A percentile compares a stretch with the other conserved stretches of the same genome.
Conservation (phyloP, 2,329 filamentous ascomycete species). For the Venturia effusa region DNA sequence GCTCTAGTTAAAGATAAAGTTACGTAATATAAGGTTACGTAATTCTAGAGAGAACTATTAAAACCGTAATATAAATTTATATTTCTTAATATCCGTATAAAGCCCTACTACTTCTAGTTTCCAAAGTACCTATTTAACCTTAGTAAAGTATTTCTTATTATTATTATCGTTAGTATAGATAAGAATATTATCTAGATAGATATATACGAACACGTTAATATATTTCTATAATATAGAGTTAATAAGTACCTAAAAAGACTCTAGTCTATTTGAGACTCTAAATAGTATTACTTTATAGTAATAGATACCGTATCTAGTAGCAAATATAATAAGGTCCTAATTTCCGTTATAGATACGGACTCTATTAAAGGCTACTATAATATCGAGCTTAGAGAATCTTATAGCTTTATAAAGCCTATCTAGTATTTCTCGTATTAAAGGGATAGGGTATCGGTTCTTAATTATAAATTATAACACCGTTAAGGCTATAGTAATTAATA, state of each 20-base stretch:
- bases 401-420: slow-evolving; percentile 3
- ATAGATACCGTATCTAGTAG: slow-evolving; percentile 21
- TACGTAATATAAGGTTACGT: too few species aligned
- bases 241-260: slow-evolving; percentile 16
- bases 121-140: slow-evolving; percentile 1
- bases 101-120: slow-evolving; percentile 9
- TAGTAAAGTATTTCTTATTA: slow-evolving; percentile 4
- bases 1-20: too few species aligned
- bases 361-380: slow-evolving; percentile 20
- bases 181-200: slow-evolving; percentile 18
- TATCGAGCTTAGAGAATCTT: neutral
- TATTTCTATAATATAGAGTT: slow-evolving; percentile 16
- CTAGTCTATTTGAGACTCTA: slow-evolving; percentile 14
- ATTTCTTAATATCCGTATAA: slow-evolving; percentile 17
- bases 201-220: slow-evolving; percentile 16
- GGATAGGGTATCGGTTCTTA: slow-evolving; percentile 9
- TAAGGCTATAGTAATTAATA: slow-evolving; percentile 8
- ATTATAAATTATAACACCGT: slow-evolving; percentile 9
- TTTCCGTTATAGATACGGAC: slow-evolving; percentile 24
- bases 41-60: too few species aligned
- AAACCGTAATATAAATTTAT: too few species aligned
- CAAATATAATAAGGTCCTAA: slow-evolving; percentile 24
- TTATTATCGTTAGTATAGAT: slow-evolving; percentile 14
- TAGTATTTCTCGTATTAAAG: slow-evolving; percentile 7
- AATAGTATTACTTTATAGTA: too few species aligned